Conservation (phyloP, 1,139 yeast species). For the Debaryomyces robertsiae region DNA sequence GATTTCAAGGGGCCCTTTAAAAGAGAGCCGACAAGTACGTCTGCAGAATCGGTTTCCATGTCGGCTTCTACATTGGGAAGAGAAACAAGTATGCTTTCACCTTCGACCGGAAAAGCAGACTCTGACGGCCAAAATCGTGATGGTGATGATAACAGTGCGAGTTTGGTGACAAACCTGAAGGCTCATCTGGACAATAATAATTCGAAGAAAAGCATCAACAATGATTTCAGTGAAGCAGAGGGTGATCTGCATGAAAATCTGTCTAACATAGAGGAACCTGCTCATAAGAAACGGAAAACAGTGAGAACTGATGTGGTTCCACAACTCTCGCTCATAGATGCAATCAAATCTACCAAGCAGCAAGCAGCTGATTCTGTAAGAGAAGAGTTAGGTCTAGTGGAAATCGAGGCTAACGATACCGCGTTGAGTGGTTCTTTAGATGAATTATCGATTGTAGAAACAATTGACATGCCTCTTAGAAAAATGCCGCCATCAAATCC, state of each 20-base stretch:
- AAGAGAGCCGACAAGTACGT: no score
- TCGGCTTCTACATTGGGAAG: background rate
- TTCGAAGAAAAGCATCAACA: background rate
- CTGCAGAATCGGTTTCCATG: background rate
- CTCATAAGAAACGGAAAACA: background rate
- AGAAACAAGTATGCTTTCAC: background rate
- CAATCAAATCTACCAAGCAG: slow-evolving; percentile 35
- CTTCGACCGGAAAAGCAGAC: background rate
- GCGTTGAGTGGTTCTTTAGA: slow-evolving; percentile 16
- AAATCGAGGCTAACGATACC: slow-evolving; percentile 10
- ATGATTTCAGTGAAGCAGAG: background rate
- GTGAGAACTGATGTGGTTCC: slow-evolving; percentile 22
- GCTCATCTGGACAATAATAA: background rate
- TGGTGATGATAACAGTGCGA: background rate
- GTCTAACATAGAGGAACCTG: background rate
- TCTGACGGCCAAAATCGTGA: background rate
- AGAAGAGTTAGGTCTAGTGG: slow-evolving; percentile 31
- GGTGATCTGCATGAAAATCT: background rate
- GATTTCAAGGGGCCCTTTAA: slow-evolving; percentile 21
- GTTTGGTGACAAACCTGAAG: no score
- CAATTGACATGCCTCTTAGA: slow-evolving; percentile 28
- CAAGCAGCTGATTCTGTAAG: slow-evolving; percentile 28
- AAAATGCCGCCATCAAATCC: slow-evolving; percentile 5
- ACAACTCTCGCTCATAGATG: slow-evolving; percentile 32
- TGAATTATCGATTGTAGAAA: slow-evolving; percentile 40